Evolutionary conservation across 208 protist genomes (phyloP).

Genomic region (Endotrypanum monterogeii): DNA sequence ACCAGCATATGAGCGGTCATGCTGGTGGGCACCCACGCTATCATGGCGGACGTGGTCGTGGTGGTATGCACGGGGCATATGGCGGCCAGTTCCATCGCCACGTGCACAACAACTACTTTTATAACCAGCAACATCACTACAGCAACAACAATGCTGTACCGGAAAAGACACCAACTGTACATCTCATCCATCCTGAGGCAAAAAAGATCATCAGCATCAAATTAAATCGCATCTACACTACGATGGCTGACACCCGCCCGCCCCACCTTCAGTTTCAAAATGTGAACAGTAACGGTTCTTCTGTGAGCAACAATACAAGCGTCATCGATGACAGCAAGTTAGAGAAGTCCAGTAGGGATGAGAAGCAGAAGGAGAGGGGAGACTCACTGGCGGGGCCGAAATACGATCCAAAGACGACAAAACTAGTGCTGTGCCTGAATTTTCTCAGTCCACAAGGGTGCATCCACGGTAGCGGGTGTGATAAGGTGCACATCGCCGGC

Average conservation of each 20-base stretch:
- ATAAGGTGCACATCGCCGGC: constrained; percentile 77
- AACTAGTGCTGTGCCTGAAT: constrained; percentile 51
- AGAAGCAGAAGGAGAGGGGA: constrained; percentile 23
- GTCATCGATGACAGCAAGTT: constrained; percentile 8
- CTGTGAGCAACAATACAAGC: constrained; percentile 26
- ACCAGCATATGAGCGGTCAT: constrained; percentile 19
- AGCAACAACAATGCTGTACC: constrained; percentile 74
- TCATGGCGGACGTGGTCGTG: constrained; percentile 18
- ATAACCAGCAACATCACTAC: constrained; percentile 54
- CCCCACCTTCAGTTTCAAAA: constrained; percentile 38
- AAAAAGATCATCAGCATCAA: constrained; percentile 54
- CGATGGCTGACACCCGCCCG: constrained; percentile 47
- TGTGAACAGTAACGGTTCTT: neutral
- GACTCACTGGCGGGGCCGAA: constrained; percentile 11
- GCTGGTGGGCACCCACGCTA: constrained; percentile 6
- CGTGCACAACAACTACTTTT: constrained; percentile 52
- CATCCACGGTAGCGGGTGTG: constrained; percentile 59
- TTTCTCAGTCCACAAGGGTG: constrained; percentile 56
- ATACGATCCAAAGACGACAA: constrained; percentile 38
- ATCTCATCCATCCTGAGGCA: constrained; percentile 46
- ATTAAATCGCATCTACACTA: constrained; percentile 67
- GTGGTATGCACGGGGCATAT: constrained; percentile 23
- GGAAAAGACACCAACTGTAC: constrained; percentile 65
- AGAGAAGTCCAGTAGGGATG: constrained; percentile 11
- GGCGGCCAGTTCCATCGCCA: constrained; percentile 31